phyloP scores from a whole-genome alignment of 192 early-diverging fungal species.

The Backusella psychrophila region DNA sequence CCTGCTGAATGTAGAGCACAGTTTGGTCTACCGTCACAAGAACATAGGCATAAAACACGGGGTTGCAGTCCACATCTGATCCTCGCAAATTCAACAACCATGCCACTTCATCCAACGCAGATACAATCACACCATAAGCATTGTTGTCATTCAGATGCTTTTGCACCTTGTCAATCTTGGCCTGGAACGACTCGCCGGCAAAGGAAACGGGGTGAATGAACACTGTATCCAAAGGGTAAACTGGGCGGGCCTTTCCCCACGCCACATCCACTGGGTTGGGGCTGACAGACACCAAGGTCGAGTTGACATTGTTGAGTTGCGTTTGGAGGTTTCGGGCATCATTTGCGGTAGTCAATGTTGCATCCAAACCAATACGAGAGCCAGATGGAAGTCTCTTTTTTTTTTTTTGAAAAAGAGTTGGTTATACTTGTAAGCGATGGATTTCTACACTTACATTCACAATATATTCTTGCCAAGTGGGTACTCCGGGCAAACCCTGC shows the following conservation, averaged over 20 bases:
- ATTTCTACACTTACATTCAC: slow-evolving; percentile 44
- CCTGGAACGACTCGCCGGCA: slow-evolving; percentile 41
- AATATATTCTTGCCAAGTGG: slow-evolving; percentile 90
- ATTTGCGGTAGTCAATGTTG: slow-evolving; percentile 70
- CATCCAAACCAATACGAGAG: slow-evolving; percentile 89
- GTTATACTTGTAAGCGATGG: neutral
- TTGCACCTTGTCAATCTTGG: slow-evolving; percentile 72
- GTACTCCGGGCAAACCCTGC: slow-evolving; percentile 79
- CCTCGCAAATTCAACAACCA: slow-evolving; percentile 98
- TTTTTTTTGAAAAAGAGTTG: slow-evolving; percentile 21
- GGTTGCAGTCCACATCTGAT: slow-evolving; percentile 93
- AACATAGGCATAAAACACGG: slow-evolving; percentile 93
- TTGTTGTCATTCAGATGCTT: slow-evolving; percentile 54
- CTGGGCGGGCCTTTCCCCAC: slow-evolving; percentile 73
- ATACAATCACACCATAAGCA: slow-evolving; percentile 74
- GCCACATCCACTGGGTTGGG: slow-evolving; percentile 85
- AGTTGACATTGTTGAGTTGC: slow-evolving; percentile 38
- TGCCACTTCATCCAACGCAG: slow-evolving; percentile 91
- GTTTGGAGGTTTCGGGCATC: slow-evolving; percentile 24
- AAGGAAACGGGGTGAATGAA: slow-evolving; percentile 64
- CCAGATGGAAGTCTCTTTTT: slow-evolving; percentile 59
- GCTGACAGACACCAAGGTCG: slow-evolving; percentile 62
- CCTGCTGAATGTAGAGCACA: slow-evolving; percentile 75
- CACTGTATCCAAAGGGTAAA: slow-evolving; percentile 60
- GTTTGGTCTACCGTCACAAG: slow-evolving; percentile 68